These are phyloP conservation scores for Rubia peregrina DNA, from an alignment of 305 asterid genomes.

Conservation along the genomic window DNA sequence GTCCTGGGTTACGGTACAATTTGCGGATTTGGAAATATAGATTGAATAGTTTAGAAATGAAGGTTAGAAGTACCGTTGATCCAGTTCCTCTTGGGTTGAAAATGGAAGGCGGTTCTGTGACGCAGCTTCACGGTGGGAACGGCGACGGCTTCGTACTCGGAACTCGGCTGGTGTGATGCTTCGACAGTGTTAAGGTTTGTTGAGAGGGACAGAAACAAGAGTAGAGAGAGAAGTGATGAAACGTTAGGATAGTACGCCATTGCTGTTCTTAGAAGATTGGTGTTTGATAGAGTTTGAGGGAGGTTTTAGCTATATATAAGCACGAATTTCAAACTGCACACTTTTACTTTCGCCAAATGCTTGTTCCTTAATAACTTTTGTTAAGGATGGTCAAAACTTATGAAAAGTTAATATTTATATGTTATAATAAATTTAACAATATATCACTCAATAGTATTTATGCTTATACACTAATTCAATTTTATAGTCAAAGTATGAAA, in stretches of 20 bases:
- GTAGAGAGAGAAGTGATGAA: constrained; percentile 4
- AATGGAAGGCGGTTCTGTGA: constrained; percentile 31
- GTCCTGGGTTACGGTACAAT: too few relatives aligned
- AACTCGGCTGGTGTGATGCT: constrained; percentile 27
- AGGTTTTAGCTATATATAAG: constrained; percentile 11
- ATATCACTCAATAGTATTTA: too few relatives aligned
- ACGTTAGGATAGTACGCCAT: not conserved
- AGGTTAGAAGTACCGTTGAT: constrained; percentile 26
- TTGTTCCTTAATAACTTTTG: too few relatives aligned
- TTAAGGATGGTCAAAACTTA: too few relatives aligned
- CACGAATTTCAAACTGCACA: too few relatives aligned
- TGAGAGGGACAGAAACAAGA: not conserved
- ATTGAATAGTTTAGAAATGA: not conserved
- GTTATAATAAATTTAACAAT: too few relatives aligned
- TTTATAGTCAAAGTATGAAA: too few relatives aligned
- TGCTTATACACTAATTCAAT: too few relatives aligned
- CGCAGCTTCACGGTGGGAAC: not conserved
- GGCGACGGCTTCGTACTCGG: constrained; percentile 1
- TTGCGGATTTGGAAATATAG: not conserved
- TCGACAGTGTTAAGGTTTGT: constrained; percentile 6
- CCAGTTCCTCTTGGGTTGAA: constrained; percentile 34
- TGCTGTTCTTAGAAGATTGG: not conserved
- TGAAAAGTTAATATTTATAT: too few relatives aligned
- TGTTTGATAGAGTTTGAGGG: not conserved
- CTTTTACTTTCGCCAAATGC: too few relatives aligned